phyloP scores from a whole-genome alignment of 805 yeast species.

The Starmerella floricola region DNA sequence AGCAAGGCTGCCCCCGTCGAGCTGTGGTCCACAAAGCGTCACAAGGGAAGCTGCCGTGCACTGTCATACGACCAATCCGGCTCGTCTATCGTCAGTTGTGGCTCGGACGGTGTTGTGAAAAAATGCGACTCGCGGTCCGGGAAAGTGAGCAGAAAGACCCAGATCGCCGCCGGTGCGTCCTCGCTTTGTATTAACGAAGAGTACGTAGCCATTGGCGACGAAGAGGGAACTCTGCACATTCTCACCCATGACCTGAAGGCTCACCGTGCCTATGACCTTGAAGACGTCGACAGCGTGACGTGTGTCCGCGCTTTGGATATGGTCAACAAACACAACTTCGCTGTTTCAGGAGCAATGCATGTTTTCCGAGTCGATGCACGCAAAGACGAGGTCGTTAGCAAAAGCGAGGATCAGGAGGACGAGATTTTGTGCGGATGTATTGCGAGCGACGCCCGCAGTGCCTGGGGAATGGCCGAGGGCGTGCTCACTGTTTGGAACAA shows the following conservation, averaged over 20 bases:
- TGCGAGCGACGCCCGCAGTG: constrained; percentile 47
- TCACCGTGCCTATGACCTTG: constrained; percentile 43
- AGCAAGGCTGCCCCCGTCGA: constrained; percentile 22
- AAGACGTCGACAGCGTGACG: constrained; percentile 44
- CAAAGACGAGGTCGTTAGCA: constrained; percentile 44
- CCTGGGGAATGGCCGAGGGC: constrained; percentile 88
- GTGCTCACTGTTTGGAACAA: constrained; percentile 79
- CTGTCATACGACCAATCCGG: constrained; percentile 44
- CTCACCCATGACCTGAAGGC: constrained; percentile 44
- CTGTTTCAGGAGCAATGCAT: constrained; percentile 73
- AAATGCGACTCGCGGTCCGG: constrained; percentile 63
- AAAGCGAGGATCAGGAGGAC: constrained; percentile 85
- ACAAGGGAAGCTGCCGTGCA: constrained; percentile 76
- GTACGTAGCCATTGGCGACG: constrained; percentile 40
- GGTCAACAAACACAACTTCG: constrained; percentile 63
- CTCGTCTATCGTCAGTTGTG: constrained; percentile 54
- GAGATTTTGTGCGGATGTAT: constrained; percentile 70
- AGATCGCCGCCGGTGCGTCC: constrained; percentile 22
- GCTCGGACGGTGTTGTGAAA: constrained; percentile 70
- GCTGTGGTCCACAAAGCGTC: constrained; percentile 79
- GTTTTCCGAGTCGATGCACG: constrained; percentile 67
- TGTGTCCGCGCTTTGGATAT: constrained; percentile 53
- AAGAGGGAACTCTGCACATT: constrained; percentile 54
- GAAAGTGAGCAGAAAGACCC: constrained; percentile 50
- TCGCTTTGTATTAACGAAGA: constrained; percentile 26